These are phyloP conservation scores for Suhomyces panamericanus DNA, from an alignment of 1,139 yeast species.

Conservation along the genomic window DNA sequence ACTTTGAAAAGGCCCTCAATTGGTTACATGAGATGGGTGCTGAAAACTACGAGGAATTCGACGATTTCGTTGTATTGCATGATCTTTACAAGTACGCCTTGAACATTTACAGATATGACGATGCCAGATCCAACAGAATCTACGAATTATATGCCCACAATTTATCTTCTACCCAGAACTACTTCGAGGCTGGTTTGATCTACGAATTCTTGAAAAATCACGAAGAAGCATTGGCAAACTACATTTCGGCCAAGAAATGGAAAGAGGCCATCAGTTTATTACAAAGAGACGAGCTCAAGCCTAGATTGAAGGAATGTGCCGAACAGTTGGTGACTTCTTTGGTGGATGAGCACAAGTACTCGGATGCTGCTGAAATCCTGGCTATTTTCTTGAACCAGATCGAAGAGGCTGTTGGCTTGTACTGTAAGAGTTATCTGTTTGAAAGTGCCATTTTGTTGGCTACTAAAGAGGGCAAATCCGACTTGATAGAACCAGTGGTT, in stretches of 20 bases:
- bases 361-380: conserved; percentile 83
- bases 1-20: conserved; percentile 63
- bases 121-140: conserved; percentile 54
- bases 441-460: conserved; percentile 77
- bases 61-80: conserved; percentile 71
- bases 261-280: conserved; percentile 74
- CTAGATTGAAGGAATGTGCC: conserved; percentile 45
- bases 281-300: conserved; percentile 37
- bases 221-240: conserved; percentile 67
- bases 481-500: conserved; percentile 56
- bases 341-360: conserved; percentile 69
- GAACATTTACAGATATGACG: conserved; percentile 58
- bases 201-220: conserved; percentile 66
- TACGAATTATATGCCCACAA: conserved; percentile 62
- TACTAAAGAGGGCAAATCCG: conserved; percentile 38
- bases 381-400: conserved; percentile 59
- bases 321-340: conserved; percentile 60
- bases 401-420: conserved; percentile 61
- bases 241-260: conserved; percentile 76
- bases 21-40: conserved; percentile 59
- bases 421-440: conserved; percentile 74
- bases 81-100: conserved; percentile 73
- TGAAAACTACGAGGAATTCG: conserved; percentile 57
- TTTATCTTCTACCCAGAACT: conserved; percentile 55
- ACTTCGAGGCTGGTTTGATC: conserved; percentile 71